A percentile compares a stretch with the other conserved stretches of the same genome.
phyloP scores from a whole-genome alignment of 2,329 filamentous ascomycete genomes.

The Chalaropsis thielavioides region DNA sequence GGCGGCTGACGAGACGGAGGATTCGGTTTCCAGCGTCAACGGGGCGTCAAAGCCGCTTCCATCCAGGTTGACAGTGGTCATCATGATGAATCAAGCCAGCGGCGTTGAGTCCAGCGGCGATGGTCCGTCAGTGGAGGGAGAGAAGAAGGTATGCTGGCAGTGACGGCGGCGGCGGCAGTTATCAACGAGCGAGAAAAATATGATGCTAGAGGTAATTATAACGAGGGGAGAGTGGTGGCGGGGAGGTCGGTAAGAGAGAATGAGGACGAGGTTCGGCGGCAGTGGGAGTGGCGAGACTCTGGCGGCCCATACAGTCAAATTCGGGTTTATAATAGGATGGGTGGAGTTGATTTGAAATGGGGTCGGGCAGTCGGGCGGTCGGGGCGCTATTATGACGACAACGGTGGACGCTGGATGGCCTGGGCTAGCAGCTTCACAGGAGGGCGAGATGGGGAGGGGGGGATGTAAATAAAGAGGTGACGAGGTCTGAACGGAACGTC shows the following conservation, averaged over 20 bases:
- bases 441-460: background rate
- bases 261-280: background rate
- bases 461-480: background rate
- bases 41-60: conserved; percentile 10
- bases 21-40: conserved; percentile 26
- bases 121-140: background rate
- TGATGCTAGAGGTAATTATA: background rate
- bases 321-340: background rate
- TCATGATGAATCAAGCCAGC: background rate
- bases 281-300: background rate
- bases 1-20: conserved; percentile 53
- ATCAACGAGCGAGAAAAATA: background rate
- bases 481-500: background rate
- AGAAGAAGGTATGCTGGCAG: background rate
- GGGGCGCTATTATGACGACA: background rate
- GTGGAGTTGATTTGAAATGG: background rate
- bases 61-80: background rate
- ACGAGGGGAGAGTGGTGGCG: background rate
- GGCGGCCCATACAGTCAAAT: background rate
- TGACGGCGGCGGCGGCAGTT: background rate
- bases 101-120: background rate
- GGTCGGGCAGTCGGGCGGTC: background rate
- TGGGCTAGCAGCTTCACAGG: background rate
- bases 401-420: background rate
- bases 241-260: background rate